Conservation (phyloP, 371 early-diverging fungal species). For the Actinomucor elegans region DNA sequence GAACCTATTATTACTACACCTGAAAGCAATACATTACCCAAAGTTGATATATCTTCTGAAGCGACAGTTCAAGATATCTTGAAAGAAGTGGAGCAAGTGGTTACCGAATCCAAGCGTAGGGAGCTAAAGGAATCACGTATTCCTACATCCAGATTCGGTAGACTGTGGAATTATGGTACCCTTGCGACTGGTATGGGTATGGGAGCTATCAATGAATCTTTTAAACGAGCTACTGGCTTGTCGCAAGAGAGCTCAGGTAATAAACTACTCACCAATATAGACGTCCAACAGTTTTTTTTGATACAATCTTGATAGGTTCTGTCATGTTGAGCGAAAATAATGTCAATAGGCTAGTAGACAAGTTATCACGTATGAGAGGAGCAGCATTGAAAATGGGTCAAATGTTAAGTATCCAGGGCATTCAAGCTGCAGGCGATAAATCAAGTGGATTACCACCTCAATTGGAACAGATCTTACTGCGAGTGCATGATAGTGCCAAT, state of each 20-base stretch:
- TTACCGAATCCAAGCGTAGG: constrained; percentile 5
- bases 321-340: constrained; percentile 76
- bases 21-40: no score
- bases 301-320: constrained; percentile 25
- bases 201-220: constrained; percentile 74
- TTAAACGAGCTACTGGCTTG: constrained; percentile 62
- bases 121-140: constrained; percentile 59
- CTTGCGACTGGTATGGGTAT: constrained; percentile 75
- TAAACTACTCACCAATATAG: no score
- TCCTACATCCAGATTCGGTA: constrained; percentile 63
- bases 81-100: neutral
- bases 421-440: constrained; percentile 32
- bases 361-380: constrained; percentile 93
- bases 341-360: constrained; percentile 83
- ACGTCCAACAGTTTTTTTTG: no score
- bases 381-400: constrained; percentile 98
- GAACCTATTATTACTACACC: neutral
- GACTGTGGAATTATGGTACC: constrained; percentile 71
- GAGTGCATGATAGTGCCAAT: constrained; percentile 94
- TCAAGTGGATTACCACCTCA: constrained; percentile 72
- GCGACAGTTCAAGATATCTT: neutral
- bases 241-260: constrained; percentile 41
- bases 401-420: constrained; percentile 95
- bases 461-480: constrained; percentile 76
- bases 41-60: neutral